These are phyloP conservation scores for Tetrapisispora iriomotensis DNA, from an alignment of 805 yeast genomes.

Conservation along the genomic window DNA sequence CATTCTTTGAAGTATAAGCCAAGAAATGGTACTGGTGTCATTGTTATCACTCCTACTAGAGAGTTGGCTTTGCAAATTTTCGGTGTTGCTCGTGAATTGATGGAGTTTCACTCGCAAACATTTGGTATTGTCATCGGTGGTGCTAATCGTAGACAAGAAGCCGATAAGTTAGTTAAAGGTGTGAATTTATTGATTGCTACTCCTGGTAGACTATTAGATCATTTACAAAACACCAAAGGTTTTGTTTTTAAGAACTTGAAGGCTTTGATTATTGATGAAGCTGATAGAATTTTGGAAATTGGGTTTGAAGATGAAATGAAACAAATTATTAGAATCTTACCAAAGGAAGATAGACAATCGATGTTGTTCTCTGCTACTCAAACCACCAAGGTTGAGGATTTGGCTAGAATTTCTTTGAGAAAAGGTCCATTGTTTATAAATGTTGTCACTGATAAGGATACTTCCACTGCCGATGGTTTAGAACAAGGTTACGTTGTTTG, in stretches of 20 bases:
- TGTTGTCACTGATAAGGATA: slow-evolving; percentile 74
- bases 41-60: slow-evolving; percentile 93
- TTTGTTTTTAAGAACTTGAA: slow-evolving; percentile 90
- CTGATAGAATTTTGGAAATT: slow-evolving; percentile 93
- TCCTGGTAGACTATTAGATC: slow-evolving; percentile 95
- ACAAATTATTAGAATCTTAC: slow-evolving; percentile 88
- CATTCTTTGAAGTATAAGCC: slow-evolving; percentile 91
- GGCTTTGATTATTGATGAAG: slow-evolving; percentile 93
- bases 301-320: slow-evolving; percentile 99
- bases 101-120: slow-evolving; percentile 87
- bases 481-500: slow-evolving; percentile 99
- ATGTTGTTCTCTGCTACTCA: slow-evolving; percentile 99
- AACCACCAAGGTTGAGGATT: slow-evolving; percentile 95
- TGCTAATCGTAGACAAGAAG: slow-evolving; percentile 94
- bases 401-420: slow-evolving; percentile 91
- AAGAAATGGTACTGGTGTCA: slow-evolving; percentile 95
- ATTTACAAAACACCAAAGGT: slow-evolving; percentile 89
- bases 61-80: slow-evolving; percentile 95
- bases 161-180: slow-evolving; percentile 87
- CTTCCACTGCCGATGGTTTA: slow-evolving; percentile 90
- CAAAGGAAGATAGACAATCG: slow-evolving; percentile 86
- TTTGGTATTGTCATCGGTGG: slow-evolving; percentile 97
- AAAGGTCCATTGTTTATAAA: slow-evolving; percentile 91
- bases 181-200: slow-evolving; percentile 92
- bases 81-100: slow-evolving; percentile 92